A percentile compares a stretch with the other conserved stretches of the same genome.
Evolutionary conservation across 352 stramenopile genomes (phyloP).

Genomic region (Phytophthora tentaculata): DNA sequence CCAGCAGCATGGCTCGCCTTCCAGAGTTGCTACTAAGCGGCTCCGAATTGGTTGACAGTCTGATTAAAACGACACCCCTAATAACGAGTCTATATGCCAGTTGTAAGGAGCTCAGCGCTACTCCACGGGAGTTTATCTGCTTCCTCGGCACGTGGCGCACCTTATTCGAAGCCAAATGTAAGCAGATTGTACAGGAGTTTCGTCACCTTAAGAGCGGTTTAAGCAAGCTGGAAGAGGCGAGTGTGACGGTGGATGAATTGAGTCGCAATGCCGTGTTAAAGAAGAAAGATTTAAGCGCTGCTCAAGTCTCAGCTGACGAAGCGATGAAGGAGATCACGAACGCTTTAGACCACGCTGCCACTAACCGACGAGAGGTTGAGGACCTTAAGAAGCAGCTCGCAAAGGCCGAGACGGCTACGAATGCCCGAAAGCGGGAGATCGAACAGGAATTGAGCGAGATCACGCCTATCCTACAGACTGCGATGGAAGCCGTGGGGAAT

Average conservation of each 20-base stretch:
- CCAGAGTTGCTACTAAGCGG: conserved; percentile 74
- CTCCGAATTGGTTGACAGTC: conserved; percentile 63
- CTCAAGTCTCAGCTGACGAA: conserved; percentile 90
- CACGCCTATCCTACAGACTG: conserved; percentile 91
- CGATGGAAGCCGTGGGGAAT: conserved; percentile 91
- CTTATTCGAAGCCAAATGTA: conserved; percentile 81
- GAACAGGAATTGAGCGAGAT: conserved; percentile 93
- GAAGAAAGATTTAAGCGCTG: conserved; percentile 88
- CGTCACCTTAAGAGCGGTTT: conserved; percentile 90
- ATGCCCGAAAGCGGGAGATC: conserved; percentile 91
- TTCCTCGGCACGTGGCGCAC: conserved; percentile 86
- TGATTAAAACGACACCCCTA: conserved; percentile 60
- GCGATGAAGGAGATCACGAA: conserved; percentile 97
- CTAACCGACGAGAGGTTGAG: conserved; percentile 91
- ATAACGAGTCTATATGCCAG: conserved; percentile 71
- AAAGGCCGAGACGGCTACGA: conserved; percentile 90
- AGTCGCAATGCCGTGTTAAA: conserved; percentile 89
- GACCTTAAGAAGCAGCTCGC: conserved; percentile 92
- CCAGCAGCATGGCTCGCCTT: conserved; percentile 72
- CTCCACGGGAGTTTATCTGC: conserved; percentile 84
- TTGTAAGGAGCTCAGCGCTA: conserved; percentile 74
- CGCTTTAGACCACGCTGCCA: conserved; percentile 87
- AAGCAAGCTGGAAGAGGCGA: conserved; percentile 91
- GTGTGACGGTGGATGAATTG: conserved; percentile 92
- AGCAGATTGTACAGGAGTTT: conserved; percentile 89